Conservation (phyloP, 768 basidiomycete species). For the Lactarius hengduanensis region DNA sequence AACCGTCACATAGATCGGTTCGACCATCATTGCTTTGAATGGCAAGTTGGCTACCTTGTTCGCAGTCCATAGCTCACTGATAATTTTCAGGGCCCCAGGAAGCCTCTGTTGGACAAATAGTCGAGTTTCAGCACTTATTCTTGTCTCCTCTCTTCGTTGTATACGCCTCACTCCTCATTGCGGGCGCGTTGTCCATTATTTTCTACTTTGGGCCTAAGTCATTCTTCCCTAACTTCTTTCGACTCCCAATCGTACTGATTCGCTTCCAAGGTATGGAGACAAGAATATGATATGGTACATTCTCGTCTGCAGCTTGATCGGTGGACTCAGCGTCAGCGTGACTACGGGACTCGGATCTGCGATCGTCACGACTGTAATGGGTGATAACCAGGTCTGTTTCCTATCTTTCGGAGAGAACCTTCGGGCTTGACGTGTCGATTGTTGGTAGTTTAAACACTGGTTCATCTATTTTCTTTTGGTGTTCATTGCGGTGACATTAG, state of each 20-base stretch:
- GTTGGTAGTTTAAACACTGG: conserved; percentile 79
- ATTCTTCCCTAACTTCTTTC: conserved; percentile 12
- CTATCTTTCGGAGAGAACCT: conserved; percentile 4
- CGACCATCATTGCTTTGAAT: conserved; percentile 88
- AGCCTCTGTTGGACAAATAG: conserved; percentile 64
- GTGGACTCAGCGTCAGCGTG: conserved; percentile 91
- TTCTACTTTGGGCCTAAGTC: conserved; percentile 81
- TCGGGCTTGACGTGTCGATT: conserved; percentile 12
- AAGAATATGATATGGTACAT: conserved; percentile 96
- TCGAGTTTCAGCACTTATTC: conserved; percentile 75
- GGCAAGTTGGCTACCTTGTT: conserved; percentile 42
- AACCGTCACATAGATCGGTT: conserved; percentile 57
- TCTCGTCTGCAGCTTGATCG: conserved; percentile 92
- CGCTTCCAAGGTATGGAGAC: conserved; percentile 65
- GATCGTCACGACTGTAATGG: conserved; percentile 76
- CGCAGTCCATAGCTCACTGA: conserved; percentile 17
- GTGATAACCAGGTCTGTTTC: conserved; percentile 68
- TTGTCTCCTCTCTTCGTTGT: conserved; percentile 79
- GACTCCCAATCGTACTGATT: conserved; percentile 9
- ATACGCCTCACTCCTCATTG: conserved; percentile 63
- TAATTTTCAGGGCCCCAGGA: conserved; percentile 60
- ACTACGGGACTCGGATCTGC: conserved; percentile 92
- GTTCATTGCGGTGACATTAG: conserved; percentile 80
- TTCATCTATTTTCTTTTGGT: conserved; percentile 85
- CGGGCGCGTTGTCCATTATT: conserved; percentile 64